A percentile compares a stretch with the other conserved stretches of the same genome.
Conservation (phyloP, 768 basidiomycete species). For the Termitomyces sp. region DNA sequence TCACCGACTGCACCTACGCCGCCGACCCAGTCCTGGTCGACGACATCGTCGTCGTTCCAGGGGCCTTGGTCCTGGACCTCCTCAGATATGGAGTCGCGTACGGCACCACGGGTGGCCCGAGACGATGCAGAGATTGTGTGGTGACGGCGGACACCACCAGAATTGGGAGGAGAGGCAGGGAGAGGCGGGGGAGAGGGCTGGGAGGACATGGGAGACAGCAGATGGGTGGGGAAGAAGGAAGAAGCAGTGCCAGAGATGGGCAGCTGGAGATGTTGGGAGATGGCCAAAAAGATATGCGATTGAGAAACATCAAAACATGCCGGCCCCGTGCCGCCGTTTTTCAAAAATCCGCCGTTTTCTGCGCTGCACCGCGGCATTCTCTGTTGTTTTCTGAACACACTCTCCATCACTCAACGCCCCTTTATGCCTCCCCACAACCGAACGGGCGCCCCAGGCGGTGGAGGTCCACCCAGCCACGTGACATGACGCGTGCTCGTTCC, state of each 20-base stretch:
- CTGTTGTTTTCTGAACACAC: background rate
- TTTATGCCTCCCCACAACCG: background rate
- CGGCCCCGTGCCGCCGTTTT: conserved; percentile 1
- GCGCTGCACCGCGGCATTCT: background rate
- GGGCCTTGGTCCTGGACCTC: conserved; percentile 49
- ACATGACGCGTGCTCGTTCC: conserved; percentile 7
- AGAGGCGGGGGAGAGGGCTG: conserved; percentile 31
- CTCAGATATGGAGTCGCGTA: conserved; percentile 64
- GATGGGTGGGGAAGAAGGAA: conserved; percentile 7
- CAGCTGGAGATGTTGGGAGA: conserved; percentile 6
- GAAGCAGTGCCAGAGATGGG: background rate
- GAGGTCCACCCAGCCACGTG: conserved; percentile 5
- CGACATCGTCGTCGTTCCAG: conserved; percentile 73
- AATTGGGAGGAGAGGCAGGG: conserved; percentile 33
- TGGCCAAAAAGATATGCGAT: conserved; percentile 11
- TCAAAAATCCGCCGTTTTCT: background rate
- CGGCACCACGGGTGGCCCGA: conserved; percentile 50
- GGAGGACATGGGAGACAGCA: conserved; percentile 21
- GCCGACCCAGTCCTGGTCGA: conserved; percentile 77
- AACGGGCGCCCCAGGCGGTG: background rate
- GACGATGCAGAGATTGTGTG: conserved; percentile 80
- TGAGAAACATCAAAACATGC: conserved; percentile 11
- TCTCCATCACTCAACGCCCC: background rate
- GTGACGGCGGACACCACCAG: conserved; percentile 64
- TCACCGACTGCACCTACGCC: conserved; percentile 81